Evolutionary conservation across 768 basidiomycete genomes (phyloP), one percentile per base, ranked within the genome.

Genomic region (Hirschioporus abietinus): DNA sequence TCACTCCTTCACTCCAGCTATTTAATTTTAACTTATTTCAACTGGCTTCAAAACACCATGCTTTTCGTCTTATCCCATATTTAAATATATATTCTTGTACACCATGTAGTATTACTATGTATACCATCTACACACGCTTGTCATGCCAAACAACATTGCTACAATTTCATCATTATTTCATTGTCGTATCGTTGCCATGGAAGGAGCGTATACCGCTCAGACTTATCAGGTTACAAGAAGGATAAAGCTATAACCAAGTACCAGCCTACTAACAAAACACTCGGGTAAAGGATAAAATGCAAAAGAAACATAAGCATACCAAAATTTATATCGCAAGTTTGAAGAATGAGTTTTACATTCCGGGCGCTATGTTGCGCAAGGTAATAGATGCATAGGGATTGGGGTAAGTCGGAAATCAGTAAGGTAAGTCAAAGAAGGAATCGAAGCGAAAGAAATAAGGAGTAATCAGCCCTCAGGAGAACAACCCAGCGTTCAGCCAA

Each of bases 1-100:
- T 68, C 81, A 89, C 71, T 86, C 86, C 15, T 93, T 95, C 74
- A 78, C 80, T 66, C 87, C 91, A 15, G 80, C 85, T 62, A 86
- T 91, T 72, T 88, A 77, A 78, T 61, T 30, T 18, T 61, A 65
- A 64, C 65, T 59, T 69, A 62, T 66, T 58, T 61, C 42, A 5
- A 15, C 42, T 52, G 42, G 20, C 42, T 15, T 10, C 42, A 15
- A 52, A 52, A 59, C 61, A 61, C 60, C 60, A 61, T 61, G 60
- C 60, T 15, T 34, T 34, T 23, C 58, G 3, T 17, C 60, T 25
- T 15, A 17, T 61, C 60, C 5, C 4, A 61, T 61, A 34, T 61
- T 15, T 34, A 15, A n/a, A 18, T 18, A 25, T 5, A 15, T 23
- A 61, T 61, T 24, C 2, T 61, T 8, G 12, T 4, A 1, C 60